Evolutionary conservation across 1,284 basidiomycete genomes (phyloP), one percentile per base, ranked within the genome.

Genomic region (Cryptococcus sp.): DNA sequence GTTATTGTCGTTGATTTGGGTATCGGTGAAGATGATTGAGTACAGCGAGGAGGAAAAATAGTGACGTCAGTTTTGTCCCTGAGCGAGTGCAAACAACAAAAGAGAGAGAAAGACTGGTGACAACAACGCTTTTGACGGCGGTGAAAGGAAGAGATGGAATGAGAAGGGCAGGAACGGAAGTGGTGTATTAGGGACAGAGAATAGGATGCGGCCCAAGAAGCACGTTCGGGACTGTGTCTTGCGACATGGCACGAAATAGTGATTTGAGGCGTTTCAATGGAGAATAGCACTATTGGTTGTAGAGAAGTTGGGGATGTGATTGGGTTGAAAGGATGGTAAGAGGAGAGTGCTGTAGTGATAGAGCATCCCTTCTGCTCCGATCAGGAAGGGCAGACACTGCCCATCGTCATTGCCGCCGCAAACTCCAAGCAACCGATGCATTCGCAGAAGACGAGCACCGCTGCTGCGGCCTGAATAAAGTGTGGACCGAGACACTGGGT

Each of bases 251-350:
- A 35, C 22, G 52, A 39, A 19, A 39, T 40, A 40, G 38, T 10
- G 27, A 27, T 40, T 3, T 23, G 42, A 22, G 31, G 47, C 15
- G 52, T 47, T 22, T 50, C 50, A 11, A 60, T 67, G 46, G 47
- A 60, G 42, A 68, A 35, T 35, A 35, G 31, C 31, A 35, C 13
- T 3, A 13, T 35, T 13, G 44, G 42, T 65, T 60, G 50, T 62
- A 61, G 48, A 69, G 60, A 54, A 54, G 13, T 44, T 42, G 48
- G 25, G 61, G 50, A 13, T 59, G 61, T 22, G 53, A 50, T 19
- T 35, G 10, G 61, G 61, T 41, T 64, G 55, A 52, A 66, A 55
- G 51, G 62, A 60, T 10, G 59, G 39, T 19, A 53, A 56, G 53
- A 7, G 56, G 49, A 42, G 56, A 41, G 31, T 13, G 31, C 31